Evolutionary conservation across 495 filamentous ascomycete species (phyloP).

Genomic region (Penicillium arizonense): DNA sequence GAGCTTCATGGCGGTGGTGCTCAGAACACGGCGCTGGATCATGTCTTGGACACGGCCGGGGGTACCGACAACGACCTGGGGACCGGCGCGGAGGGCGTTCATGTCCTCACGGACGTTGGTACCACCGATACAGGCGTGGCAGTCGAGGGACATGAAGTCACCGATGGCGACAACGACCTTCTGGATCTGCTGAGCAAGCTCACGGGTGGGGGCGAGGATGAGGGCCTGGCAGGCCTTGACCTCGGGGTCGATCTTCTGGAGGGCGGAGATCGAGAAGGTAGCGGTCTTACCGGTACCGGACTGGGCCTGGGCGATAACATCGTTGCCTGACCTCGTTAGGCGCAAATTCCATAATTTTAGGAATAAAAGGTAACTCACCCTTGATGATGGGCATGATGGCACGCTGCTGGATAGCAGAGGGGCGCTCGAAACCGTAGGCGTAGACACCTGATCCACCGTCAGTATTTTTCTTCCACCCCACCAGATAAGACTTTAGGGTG

Average conservation of each 20-base stretch:
- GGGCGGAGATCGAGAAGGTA: conserved; percentile 97
- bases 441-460: conserved; percentile 74
- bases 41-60: conserved; percentile 98
- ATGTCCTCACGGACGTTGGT: conserved; percentile 98
- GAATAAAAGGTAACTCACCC: conserved; percentile 60
- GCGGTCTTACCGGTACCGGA: conserved; percentile 99
- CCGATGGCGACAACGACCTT: conserved; percentile 97
- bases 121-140: conserved; percentile 98
- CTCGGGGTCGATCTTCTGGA: conserved; percentile 95
- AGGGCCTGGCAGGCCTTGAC: conserved; percentile 94
- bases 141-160: conserved; percentile 99
- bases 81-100: conserved; percentile 91
- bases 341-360: conserved; percentile 24
- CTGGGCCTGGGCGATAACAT: conserved; percentile 98
- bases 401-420: conserved; percentile 98
- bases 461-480: conserved; percentile 28
- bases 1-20: conserved; percentile 97
- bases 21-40: conserved; percentile 94
- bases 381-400: conserved; percentile 99
- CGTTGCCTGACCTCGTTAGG: conserved; percentile 64
- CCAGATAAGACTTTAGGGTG: conserved; percentile 13
- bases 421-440: conserved; percentile 98
- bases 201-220: conserved; percentile 94
- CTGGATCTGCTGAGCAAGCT: conserved; percentile 98
- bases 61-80: conserved; percentile 94